A percentile compares a stretch with the other conserved stretches of the same genome.
Evolutionary conservation across 305 asterid species (phyloP).

Genomic region (Rubia tinctorum): DNA sequence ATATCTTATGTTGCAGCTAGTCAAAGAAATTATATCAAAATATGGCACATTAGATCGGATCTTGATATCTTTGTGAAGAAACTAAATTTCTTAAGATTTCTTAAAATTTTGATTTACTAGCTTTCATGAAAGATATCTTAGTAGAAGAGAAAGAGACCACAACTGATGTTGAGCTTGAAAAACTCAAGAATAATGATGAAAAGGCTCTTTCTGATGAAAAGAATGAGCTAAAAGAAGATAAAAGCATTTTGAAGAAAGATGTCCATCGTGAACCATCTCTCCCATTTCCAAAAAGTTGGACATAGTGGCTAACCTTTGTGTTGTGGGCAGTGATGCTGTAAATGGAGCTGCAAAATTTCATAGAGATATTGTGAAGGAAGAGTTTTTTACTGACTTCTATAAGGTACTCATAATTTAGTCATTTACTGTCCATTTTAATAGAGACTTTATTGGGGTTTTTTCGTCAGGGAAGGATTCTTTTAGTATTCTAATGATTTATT

Average conservation of each 20-base stretch:
- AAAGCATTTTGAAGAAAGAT: slow-evolving; percentile 20
- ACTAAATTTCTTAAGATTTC: slow-evolving; percentile 69
- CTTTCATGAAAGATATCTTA: slow-evolving; percentile 52
- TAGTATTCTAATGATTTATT: not conserved
- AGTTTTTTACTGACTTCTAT: slow-evolving; percentile 78
- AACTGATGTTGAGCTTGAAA: slow-evolving; percentile 19
- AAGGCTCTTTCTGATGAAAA: slow-evolving; percentile 23
- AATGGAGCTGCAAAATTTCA: slow-evolving; percentile 95
- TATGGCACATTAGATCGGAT: slow-evolving; percentile 45
- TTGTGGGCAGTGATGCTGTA: slow-evolving; percentile 90
- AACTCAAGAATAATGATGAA: slow-evolving; percentile 23
- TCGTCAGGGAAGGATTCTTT: slow-evolving; percentile 2
- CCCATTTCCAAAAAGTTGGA: slow-evolving; percentile 57
- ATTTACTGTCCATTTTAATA: not conserved
- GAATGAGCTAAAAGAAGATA: slow-evolving; percentile 35
- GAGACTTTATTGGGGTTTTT: not conserved
- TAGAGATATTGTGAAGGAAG: slow-evolving; percentile 81
- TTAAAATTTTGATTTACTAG: slow-evolving; percentile 73
- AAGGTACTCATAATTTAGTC: slow-evolving; percentile 42
- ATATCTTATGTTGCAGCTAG: slow-evolving; percentile 46
- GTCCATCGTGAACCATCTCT: slow-evolving; percentile 37
- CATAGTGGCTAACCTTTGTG: slow-evolving; percentile 91
- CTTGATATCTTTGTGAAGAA: slow-evolving; percentile 58
- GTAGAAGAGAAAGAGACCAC: slow-evolving; percentile 35
- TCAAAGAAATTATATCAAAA: slow-evolving; percentile 59